Evolutionary conservation across 2,329 filamentous ascomycete genomes (phyloP), one percentile per base, ranked within the genome.

Genomic region (Mycosphaerella sp.): DNA sequence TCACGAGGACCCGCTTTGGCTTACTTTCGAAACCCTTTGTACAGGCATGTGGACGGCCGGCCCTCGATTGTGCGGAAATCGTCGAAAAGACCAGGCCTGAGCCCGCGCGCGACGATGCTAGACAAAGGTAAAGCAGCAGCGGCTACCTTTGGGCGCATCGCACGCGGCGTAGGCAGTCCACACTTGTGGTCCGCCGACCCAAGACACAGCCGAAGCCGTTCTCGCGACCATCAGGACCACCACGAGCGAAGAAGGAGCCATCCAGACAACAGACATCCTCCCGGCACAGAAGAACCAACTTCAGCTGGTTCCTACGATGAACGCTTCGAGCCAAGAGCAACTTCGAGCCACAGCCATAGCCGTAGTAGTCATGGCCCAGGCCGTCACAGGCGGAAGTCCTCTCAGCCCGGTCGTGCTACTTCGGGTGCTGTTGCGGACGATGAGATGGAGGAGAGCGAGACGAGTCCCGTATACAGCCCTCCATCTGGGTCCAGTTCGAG

Each of bases 1-100:
- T 73, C 74, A 30, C 66, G 69, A 39, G 71, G 69, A 12, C 73
- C 72, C 3, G 74, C 73, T 6, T 62, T 69, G 44, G 67, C 66
- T 13, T 77, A 77, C 62, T 77, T 77, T 62, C 66, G 70, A 34
- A 73, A 77, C 50, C 74, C 74, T 9, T 66, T 76, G 28, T 75
- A 75, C 53, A 67, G 74, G 43, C 73, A 74, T 44, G 64, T 68
- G 4, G 68, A 72, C 43, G 68, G 68, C 6, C 62, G 73, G 32
- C 72, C 74, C 2, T 66, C 66, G 1, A 71, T 75, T 35, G 67
- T 74, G 50, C 67, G 71, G 4, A 68, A 67, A 41, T 66, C 64
- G 46, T 57, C 56, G 5, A 68, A 64, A 40, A 60, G 63, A 34
- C 65, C 62, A 35, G 56, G 52, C 55, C 49, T 64, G 58, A 66